Evolutionary conservation across 2,329 filamentous ascomycete genomes (phyloP).

Genomic region (Gaeumannomyces tritici): DNA sequence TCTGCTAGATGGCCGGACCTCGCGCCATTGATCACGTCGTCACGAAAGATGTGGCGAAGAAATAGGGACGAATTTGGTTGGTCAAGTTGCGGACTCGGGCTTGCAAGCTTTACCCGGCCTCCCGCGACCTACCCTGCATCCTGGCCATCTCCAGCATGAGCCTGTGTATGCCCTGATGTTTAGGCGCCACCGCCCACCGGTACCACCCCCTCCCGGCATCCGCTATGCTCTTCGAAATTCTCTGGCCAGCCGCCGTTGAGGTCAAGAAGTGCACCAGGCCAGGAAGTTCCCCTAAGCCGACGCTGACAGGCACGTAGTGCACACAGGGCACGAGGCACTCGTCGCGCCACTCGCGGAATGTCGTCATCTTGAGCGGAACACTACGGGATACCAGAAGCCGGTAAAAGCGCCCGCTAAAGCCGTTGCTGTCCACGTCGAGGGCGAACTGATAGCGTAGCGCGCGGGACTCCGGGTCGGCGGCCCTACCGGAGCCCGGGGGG

Average conservation of each 20-base stretch:
- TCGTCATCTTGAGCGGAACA: conserved; percentile 35
- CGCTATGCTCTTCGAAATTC: conserved; percentile 39
- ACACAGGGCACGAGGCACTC: conserved; percentile 42
- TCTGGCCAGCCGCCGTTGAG: conserved; percentile 32
- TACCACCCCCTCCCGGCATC: conserved; percentile 45
- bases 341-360: conserved; percentile 45
- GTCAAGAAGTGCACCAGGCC: conserved; percentile 35
- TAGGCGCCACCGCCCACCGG: conserved; percentile 38
- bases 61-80: too few species aligned
- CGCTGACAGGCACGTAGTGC: conserved; percentile 41
- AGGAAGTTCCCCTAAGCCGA: conserved; percentile 35
- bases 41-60: too few species aligned
- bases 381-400: conserved; percentile 34
- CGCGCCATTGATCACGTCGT: too few species aligned
- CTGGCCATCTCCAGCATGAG: conserved; percentile 45
- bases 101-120: background rate
- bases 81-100: too few species aligned
- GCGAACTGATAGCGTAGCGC: conserved; percentile 26
- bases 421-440: conserved; percentile 44
- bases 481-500: background rate
- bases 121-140: conserved; percentile 21
- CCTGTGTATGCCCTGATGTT: conserved; percentile 50
- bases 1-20: too few species aligned
- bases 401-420: conserved; percentile 40
- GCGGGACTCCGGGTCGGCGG: background rate